A percentile compares a stretch with the other conserved stretches of the same genome.
Conservation (phyloP, 1,139 yeast genomes). For the Scheffersomyces illinoinensis region DNA sequence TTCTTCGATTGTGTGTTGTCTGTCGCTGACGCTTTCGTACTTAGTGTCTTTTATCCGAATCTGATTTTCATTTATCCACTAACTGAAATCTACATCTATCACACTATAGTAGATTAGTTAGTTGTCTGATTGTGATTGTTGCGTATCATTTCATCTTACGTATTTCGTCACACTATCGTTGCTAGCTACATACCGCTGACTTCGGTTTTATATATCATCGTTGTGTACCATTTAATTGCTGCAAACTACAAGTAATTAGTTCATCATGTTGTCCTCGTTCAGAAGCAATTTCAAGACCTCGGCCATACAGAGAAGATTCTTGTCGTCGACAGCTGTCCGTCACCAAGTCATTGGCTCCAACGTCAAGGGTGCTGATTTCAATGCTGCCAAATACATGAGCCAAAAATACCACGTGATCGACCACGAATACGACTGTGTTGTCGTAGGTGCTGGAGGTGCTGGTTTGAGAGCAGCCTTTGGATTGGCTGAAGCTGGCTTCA, state of each 20-base stretch:
- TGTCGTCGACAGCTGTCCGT: slow-evolving; percentile 30
- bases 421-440: slow-evolving; percentile 97
- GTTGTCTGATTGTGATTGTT: neutral
- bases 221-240: neutral
- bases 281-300: neutral
- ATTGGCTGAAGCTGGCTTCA: slow-evolving; percentile 93
- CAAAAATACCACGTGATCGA: slow-evolving; percentile 90
- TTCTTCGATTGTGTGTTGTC: neutral
- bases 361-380: slow-evolving; percentile 51
- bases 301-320: slow-evolving; percentile 7
- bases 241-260: neutral
- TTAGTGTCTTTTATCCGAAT: neutral
- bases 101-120: neutral
- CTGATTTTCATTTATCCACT: neutral
- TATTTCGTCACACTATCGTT: neutral
- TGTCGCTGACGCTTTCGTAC: neutral
- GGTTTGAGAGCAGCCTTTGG: slow-evolving; percentile 99
- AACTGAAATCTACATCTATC: neutral
- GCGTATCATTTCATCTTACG: neutral
- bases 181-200: neutral
- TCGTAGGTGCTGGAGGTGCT: slow-evolving; percentile 99
- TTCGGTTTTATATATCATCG: neutral
- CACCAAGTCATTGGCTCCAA: slow-evolving; percentile 43
- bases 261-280: neutral
- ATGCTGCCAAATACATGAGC: slow-evolving; percentile 43